Percentiles rank a stretch among this genome's conserved stretches.
These are phyloP conservation scores for Blastobotrys buckinghamii DNA, from an alignment of 1,139 yeast genomes.

Conservation along the genomic window DNA sequence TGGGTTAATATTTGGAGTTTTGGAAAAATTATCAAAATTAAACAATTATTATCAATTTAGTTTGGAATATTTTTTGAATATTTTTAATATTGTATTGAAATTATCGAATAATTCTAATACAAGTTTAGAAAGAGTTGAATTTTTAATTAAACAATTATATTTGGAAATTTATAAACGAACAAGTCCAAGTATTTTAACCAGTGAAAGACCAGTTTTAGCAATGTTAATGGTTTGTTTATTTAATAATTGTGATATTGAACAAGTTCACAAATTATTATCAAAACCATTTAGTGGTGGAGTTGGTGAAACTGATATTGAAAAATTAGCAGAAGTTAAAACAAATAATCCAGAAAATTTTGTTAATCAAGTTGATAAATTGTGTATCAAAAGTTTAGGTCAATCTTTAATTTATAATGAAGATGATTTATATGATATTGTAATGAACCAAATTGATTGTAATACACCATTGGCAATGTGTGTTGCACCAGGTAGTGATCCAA, in stretches of 20 bases:
- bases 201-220: slow-evolving; percentile 46
- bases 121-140: slow-evolving; percentile 19
- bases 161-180: slow-evolving; percentile 42
- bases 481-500: slow-evolving; percentile 62
- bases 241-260: background rate
- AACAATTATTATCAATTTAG: slow-evolving; percentile 57
- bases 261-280: background rate
- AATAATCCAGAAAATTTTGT: slow-evolving; percentile 24
- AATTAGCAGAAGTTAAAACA: slow-evolving; percentile 18
- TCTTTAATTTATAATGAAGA: slow-evolving; percentile 8
- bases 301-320: slow-evolving; percentile 12
- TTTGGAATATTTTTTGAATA: slow-evolving; percentile 40
- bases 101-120: background rate
- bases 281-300: background rate
- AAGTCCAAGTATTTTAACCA: slow-evolving; percentile 46
- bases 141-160: slow-evolving; percentile 39
- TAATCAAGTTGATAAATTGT: slow-evolving; percentile 16
- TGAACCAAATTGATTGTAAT: slow-evolving; percentile 19
- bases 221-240: slow-evolving; percentile 30
- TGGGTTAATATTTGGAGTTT: slow-evolving; percentile 44
- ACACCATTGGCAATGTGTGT: slow-evolving; percentile 52
- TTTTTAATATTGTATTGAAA: slow-evolving; percentile 37
- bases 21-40: slow-evolving; percentile 40
- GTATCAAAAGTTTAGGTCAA: slow-evolving; percentile 14
- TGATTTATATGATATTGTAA: slow-evolving; percentile 16